phyloP scores from a whole-genome alignment of 345 rosid species.

The Hibiscus mutabilis region DNA sequence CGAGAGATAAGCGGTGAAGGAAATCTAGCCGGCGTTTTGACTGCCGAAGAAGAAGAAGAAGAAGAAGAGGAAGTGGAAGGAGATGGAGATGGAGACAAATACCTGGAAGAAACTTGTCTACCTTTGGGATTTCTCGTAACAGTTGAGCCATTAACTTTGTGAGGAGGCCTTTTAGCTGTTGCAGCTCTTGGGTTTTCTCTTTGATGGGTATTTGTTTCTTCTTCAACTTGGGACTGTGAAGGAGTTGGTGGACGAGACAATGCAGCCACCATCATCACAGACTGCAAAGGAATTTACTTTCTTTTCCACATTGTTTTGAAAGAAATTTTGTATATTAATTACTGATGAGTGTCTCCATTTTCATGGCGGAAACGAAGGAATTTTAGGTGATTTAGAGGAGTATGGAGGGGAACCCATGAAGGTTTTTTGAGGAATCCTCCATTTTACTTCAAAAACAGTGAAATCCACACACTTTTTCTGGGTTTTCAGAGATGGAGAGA shows the following conservation, averaged over 20 bases:
- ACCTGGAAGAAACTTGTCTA: slow-evolving; percentile 72
- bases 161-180: slow-evolving; percentile 17
- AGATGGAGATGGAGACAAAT: slow-evolving; percentile 84
- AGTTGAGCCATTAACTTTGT: slow-evolving; percentile 29
- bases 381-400: slow-evolving; percentile 12
- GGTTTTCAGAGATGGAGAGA: slow-evolving; percentile 8
- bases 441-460: slow-evolving; percentile 16
- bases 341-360: neutral
- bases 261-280: slow-evolving; percentile 63
- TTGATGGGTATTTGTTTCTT: slow-evolving; percentile 4
- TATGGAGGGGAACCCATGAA: slow-evolving; percentile 10
- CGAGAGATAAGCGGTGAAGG: slow-evolving; percentile 34
- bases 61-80: slow-evolving; percentile 41
- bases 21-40: slow-evolving; percentile 18
- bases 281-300: slow-evolving; percentile 7
- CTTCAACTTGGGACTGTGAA: slow-evolving; percentile 24
- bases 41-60: slow-evolving; percentile 39
- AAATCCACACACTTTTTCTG: slow-evolving; percentile 4
- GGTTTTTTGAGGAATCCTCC: slow-evolving; percentile 13
- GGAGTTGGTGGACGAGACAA: slow-evolving; percentile 38
- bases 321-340: neutral
- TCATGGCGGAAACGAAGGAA: slow-evolving; percentile 5
- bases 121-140: slow-evolving; percentile 57
- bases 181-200: neutral
- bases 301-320: slow-evolving; percentile 39